Evolutionary conservation across 2,329 filamentous ascomycete genomes (phyloP).

Genomic region (Colletotrichum sansevieriae): DNA sequence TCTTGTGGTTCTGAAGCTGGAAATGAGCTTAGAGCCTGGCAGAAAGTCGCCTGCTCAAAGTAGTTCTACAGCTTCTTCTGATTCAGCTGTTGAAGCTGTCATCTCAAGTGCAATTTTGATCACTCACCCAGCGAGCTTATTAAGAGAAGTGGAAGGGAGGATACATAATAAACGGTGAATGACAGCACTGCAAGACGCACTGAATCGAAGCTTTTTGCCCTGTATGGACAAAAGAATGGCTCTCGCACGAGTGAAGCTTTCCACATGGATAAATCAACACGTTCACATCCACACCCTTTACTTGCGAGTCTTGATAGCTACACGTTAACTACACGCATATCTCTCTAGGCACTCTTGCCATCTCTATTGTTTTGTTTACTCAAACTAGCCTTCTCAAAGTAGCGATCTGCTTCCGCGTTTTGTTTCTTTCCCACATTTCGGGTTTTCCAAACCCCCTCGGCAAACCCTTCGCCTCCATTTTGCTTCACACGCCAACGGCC

Average conservation of each 20-base stretch:
- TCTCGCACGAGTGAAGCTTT: constrained; percentile 2
- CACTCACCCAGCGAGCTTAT: too few species aligned
- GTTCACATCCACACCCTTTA: constrained; percentile 3
- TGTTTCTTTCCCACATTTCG: neutral
- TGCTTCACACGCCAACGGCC: neutral
- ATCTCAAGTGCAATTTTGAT: too few species aligned
- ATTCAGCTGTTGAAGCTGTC: too few species aligned
- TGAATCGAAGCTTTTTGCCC: neutral
- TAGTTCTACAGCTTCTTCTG: too few species aligned
- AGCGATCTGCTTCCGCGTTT: neutral
- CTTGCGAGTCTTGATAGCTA: constrained; percentile 9
- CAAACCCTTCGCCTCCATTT: neutral
- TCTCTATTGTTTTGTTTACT: constrained; percentile 3
- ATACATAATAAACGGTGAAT: neutral
- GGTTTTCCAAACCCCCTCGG: neutral
- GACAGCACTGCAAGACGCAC: neutral
- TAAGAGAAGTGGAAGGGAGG: neutral
- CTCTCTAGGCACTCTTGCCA: neutral
- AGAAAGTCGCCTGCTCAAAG: too few species aligned
- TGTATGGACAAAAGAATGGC: constrained; percentile 1
- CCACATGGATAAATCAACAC: neutral
- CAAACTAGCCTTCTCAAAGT: neutral
- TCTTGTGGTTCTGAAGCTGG: too few species aligned
- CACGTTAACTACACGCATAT: constrained; percentile 18
- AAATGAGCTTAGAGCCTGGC: too few species aligned